phyloP scores from a whole-genome alignment of 2,329 filamentous ascomycete genomes.

The Fusarium sp. region DNA sequence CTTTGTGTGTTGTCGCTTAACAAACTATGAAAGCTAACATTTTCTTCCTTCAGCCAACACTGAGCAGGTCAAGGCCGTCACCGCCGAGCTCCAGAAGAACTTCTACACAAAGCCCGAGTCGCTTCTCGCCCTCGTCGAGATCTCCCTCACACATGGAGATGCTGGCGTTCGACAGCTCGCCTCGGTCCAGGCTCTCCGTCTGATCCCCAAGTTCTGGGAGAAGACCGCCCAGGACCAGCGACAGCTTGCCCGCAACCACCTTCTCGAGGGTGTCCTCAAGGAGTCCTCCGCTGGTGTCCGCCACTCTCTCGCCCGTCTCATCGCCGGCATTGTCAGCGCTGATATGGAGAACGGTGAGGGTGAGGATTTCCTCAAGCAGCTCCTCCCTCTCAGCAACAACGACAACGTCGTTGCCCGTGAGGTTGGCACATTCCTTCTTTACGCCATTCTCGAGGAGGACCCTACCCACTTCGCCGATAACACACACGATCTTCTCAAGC shows the following conservation, averaged over 20 bases:
- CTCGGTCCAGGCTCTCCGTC: conserved; percentile 86
- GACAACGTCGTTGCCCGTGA: conserved; percentile 82
- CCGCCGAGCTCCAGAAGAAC: conserved; percentile 88
- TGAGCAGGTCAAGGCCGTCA: conserved; percentile 88
- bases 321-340: conserved; percentile 85
- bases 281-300: conserved; percentile 81
- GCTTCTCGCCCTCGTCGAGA: conserved; percentile 86
- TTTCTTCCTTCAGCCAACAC: conserved; percentile 75
- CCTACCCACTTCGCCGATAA: conserved; percentile 87
- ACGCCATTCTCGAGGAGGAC: conserved; percentile 88
- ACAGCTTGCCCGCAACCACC: conserved; percentile 79
- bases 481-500: conserved; percentile 79
- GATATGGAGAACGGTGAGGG: conserved; percentile 81
- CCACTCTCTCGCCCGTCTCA: conserved; percentile 87
- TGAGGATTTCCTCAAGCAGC: conserved; percentile 82
- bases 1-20: conserved; percentile 4
- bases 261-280: conserved; percentile 84
- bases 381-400: conserved; percentile 83
- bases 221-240: conserved; percentile 80
- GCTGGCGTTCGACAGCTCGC: conserved; percentile 85
- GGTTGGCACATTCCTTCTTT: conserved; percentile 92
- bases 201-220: conserved; percentile 88
- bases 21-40: conserved; percentile 24
- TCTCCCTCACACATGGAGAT: conserved; percentile 82
- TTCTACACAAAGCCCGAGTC: conserved; percentile 90